Conservation (phyloP, 768 basidiomycete genomes). For the Trametes gibbosa region DNA sequence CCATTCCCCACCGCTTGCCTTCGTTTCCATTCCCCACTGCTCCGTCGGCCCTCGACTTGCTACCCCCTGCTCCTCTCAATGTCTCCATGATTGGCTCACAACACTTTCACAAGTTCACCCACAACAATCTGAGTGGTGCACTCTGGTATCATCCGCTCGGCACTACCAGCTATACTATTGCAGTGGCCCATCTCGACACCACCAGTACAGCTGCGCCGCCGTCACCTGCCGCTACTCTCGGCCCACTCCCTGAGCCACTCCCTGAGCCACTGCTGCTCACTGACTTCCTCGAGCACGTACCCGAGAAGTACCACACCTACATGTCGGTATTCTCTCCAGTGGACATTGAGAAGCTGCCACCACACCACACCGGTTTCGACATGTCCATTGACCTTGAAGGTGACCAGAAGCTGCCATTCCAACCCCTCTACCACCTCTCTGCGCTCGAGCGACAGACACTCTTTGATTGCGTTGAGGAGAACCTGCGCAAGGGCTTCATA, state of each 20-base stretch:
- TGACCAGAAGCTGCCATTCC: no score
- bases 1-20: background rate
- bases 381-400: slow-evolving; percentile 31
- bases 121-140: background rate
- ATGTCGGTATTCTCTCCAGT: slow-evolving; percentile 10
- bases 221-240: background rate
- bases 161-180: background rate
- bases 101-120: background rate
- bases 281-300: slow-evolving; percentile 1
- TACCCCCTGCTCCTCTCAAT: background rate
- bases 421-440: no score
- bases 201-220: background rate
- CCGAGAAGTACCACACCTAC: slow-evolving; percentile 24
- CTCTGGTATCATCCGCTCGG: slow-evolving; percentile 10
- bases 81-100: background rate
- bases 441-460: no score
- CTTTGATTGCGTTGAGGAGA: no score
- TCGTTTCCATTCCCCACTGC: background rate
- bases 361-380: slow-evolving; percentile 3
- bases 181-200: background rate
- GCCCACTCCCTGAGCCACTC: no score
- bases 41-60: no score
- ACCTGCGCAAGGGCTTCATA: no score
- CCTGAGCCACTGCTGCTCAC: no score
- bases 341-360: slow-evolving; percentile 5